Evolutionary conservation across 768 basidiomycete species (phyloP).

Genomic region (Lactifluus echinatus): DNA sequence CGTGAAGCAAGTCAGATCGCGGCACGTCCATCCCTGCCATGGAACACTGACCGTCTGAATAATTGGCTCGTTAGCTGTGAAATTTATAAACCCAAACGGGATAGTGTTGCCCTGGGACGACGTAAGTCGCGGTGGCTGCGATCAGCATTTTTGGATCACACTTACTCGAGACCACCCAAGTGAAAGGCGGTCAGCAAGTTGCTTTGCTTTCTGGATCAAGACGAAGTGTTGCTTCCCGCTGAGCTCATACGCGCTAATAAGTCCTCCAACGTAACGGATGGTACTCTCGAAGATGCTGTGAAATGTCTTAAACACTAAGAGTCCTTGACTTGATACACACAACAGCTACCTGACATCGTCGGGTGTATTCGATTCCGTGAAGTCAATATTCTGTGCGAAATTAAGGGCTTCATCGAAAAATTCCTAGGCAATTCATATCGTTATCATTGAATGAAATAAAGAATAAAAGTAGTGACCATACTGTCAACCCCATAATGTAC

Average conservation of each 20-base stretch:
- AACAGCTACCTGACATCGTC: slow-evolving; percentile 37
- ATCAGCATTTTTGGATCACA: neutral
- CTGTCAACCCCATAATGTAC: slow-evolving; percentile 51
- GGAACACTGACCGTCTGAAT: slow-evolving; percentile 26
- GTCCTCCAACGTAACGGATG: slow-evolving; percentile 62
- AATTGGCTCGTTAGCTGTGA: slow-evolving; percentile 29
- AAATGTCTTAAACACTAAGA: neutral
- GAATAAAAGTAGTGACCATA: neutral
- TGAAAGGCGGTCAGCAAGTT: slow-evolving; percentile 55
- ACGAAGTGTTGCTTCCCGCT: slow-evolving; percentile 41
- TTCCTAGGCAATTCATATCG: slow-evolving; percentile 31
- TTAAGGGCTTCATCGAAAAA: slow-evolving; percentile 48
- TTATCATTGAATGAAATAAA: neutral
- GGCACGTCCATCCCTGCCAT: slow-evolving; percentile 27
- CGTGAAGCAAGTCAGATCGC: slow-evolving; percentile 37
- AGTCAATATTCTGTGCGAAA: slow-evolving; percentile 46
- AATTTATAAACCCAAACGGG: slow-evolving; percentile 34
- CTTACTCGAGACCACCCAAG: slow-evolving; percentile 53
- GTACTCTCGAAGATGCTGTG: slow-evolving; percentile 66
- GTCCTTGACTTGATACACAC: neutral
- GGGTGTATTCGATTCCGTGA: slow-evolving; percentile 37
- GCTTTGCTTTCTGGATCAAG: slow-evolving; percentile 52
- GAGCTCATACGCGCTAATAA: slow-evolving; percentile 63
- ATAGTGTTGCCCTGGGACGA: slow-evolving; percentile 28
- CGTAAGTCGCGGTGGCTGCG: no score